Conservation (phyloP, 1,284 basidiomycete species). For the Moniliella sp. region DNA sequence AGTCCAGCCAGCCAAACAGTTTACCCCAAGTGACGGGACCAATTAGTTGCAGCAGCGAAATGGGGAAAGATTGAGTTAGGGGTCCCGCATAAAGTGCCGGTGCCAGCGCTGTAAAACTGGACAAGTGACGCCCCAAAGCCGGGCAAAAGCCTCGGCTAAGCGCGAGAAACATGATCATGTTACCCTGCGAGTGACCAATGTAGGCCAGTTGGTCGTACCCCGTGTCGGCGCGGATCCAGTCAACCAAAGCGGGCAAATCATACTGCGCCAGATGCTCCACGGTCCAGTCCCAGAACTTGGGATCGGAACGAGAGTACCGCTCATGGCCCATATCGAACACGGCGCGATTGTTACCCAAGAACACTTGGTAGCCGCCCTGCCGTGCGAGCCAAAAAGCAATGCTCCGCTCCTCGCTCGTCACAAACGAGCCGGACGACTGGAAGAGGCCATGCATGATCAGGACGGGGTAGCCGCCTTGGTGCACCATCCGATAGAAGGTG, state of each 20-base stretch:
- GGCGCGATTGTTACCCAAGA: constrained; percentile 44
- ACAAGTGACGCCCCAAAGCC: constrained; percentile 41
- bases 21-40: constrained; percentile 43
- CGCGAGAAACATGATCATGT: constrained; percentile 35
- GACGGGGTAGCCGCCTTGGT: constrained; percentile 41
- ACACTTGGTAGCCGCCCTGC: constrained; percentile 43
- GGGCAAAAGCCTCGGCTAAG: constrained; percentile 42
- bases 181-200: constrained; percentile 44
- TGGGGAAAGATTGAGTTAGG: constrained; percentile 43
- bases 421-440: constrained; percentile 45
- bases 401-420: constrained; percentile 45
- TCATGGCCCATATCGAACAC: constrained; percentile 46
- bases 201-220: constrained; percentile 42
- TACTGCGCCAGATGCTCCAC: constrained; percentile 45
- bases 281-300: constrained; percentile 47
- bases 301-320: constrained; percentile 38
- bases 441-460: constrained; percentile 46
- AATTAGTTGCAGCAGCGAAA: constrained; percentile 26
- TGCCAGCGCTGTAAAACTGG: constrained; percentile 44
- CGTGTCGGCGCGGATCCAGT: constrained; percentile 42
- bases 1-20: constrained; percentile 44
- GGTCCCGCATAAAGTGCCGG: constrained; percentile 46
- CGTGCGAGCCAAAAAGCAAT: constrained; percentile 45
- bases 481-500: background rate
- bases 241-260: constrained; percentile 44